Conservation (phyloP, 2,329 filamentous ascomycete genomes). For the Trichoderma lentiforme region DNA sequence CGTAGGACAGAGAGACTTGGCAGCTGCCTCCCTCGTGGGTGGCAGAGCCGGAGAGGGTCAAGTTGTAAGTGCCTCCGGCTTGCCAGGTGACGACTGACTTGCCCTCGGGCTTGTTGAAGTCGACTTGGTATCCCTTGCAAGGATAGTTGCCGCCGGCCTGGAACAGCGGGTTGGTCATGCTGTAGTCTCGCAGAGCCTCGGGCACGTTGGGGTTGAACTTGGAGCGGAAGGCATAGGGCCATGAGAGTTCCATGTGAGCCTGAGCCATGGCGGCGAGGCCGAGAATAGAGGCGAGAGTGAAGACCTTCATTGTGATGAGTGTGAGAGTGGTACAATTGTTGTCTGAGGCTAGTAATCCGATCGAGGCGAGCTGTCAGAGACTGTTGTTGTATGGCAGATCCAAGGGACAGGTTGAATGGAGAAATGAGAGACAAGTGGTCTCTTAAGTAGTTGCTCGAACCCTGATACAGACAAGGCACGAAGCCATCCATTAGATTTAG, state of each 20-base stretch:
- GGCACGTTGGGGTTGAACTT: constrained; percentile 50
- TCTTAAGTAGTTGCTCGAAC: not conserved
- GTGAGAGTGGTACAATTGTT: not conserved
- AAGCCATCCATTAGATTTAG: not conserved
- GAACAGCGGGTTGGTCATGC: constrained; percentile 63
- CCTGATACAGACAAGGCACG: not conserved
- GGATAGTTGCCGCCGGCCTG: constrained; percentile 64
- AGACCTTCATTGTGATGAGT: constrained; percentile 14
- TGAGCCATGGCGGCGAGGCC: constrained; percentile 13
- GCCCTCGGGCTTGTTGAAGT: constrained; percentile 47
- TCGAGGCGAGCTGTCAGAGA: not conserved
- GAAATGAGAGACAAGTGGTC: not conserved
- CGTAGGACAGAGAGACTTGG: constrained; percentile 71
- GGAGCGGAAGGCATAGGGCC: constrained; percentile 48
- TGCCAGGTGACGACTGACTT: constrained; percentile 56
- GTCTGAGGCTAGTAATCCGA: not conserved
- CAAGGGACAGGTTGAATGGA: not conserved
- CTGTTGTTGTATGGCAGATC: not conserved
- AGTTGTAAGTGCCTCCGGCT: constrained; percentile 59
- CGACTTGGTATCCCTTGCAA: constrained; percentile 61
- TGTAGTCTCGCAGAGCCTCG: constrained; percentile 58
- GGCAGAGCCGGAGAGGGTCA: constrained; percentile 61
- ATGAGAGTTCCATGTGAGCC: constrained; percentile 52
- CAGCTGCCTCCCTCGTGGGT: constrained; percentile 69
- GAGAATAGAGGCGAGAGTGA: constrained; percentile 12